Conservation (phyloP, 345 rosid species). For the Pistacia vera region DNA sequence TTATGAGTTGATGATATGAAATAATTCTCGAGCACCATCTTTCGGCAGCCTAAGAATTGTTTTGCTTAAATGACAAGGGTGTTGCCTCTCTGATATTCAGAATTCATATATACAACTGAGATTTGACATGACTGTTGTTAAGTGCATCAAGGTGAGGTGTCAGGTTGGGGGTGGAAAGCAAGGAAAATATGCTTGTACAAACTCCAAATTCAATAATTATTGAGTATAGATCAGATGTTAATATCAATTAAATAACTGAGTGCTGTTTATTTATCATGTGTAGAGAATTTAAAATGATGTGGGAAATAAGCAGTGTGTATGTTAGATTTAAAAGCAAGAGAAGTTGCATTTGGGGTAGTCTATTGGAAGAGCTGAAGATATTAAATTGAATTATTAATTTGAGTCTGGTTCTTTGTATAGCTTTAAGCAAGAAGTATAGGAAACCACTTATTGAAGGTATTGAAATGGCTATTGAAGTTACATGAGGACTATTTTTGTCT, state of each 20-base stretch:
- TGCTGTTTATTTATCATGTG: neutral
- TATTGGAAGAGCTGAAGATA: neutral
- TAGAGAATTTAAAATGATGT: neutral
- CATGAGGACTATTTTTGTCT: neutral
- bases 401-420: neutral
- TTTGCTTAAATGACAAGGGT: neutral
- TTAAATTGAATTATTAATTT: neutral
- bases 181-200: neutral
- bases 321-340: constrained; percentile 3
- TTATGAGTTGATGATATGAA: constrained; percentile 8
- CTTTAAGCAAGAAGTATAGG: neutral
- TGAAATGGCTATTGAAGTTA: neutral
- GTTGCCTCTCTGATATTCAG: neutral
- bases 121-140: neutral
- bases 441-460: neutral
- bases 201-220: neutral
- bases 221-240: neutral
- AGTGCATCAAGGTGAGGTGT: neutral
- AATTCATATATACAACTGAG: neutral
- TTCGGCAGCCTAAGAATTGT: neutral
- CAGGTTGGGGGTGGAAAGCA: neutral
- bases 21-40: constrained; percentile 1
- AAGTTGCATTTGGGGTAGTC: constrained; percentile 1
- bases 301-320: neutral
- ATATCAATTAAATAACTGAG: neutral